Conservation (phyloP, 192 early-diverging fungal species). For the Pecoramyces ruminantium region DNA sequence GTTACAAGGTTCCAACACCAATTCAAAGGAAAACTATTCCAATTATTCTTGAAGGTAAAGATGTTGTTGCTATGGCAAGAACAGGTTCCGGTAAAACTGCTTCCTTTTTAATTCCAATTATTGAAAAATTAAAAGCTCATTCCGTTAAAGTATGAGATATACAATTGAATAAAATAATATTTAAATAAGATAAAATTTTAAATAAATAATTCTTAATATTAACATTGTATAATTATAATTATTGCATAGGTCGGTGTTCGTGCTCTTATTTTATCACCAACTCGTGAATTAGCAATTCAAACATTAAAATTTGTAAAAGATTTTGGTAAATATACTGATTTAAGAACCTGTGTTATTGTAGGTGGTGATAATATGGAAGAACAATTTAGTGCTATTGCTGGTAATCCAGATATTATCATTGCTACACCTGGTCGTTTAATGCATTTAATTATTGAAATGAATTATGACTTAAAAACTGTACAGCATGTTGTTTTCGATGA, state of each 20-base stretch:
- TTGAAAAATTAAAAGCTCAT: constrained; percentile 73
- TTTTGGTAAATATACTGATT: constrained; percentile 78
- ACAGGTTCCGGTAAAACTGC: constrained; percentile 98
- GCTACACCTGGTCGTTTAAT: constrained; percentile 72
- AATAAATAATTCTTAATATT: no score
- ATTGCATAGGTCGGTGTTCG: constrained; percentile 35
- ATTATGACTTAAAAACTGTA: constrained; percentile 66
- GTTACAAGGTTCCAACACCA: constrained; percentile 95
- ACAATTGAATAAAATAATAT: neutral
- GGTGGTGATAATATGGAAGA: constrained; percentile 96
- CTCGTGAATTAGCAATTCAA: constrained; percentile 90
- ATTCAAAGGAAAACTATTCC: constrained; percentile 94
- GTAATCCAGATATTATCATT: constrained; percentile 83
- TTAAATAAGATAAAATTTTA: no score
- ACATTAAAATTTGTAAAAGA: constrained; percentile 89
- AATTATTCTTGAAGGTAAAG: constrained; percentile 70
- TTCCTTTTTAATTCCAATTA: constrained; percentile 81
- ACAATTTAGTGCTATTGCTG: constrained; percentile 81
- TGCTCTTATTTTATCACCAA: constrained; percentile 75
- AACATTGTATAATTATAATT: no score
- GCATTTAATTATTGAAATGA: constrained; percentile 80
- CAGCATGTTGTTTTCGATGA: constrained; percentile 98
- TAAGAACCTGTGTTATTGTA: constrained; percentile 72
- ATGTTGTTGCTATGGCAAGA: constrained; percentile 95
- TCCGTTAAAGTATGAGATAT: constrained; percentile 56